Conservation (phyloP, 768 basidiomycete genomes). For the Russula virescens region DNA sequence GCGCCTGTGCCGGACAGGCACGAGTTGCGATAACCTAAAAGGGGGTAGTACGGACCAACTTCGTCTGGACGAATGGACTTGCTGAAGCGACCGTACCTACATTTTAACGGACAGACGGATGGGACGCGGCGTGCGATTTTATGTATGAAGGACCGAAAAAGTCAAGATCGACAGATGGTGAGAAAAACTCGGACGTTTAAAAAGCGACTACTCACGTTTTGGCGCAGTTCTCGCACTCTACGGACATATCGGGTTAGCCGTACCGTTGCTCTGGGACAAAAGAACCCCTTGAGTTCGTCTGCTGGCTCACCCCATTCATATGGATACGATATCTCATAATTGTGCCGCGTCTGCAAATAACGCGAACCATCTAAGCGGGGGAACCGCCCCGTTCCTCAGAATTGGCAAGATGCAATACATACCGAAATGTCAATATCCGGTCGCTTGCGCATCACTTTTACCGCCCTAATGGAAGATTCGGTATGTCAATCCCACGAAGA, state of each 20-base stretch:
- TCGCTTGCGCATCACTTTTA: slow-evolving; percentile 58
- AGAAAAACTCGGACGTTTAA: background rate
- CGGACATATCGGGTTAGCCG: slow-evolving; percentile 17
- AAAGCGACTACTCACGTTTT: slow-evolving; percentile 44
- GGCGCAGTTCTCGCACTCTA: slow-evolving; percentile 59
- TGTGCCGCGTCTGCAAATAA: slow-evolving; percentile 47
- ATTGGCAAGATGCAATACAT: background rate
- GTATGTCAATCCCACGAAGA: background rate
- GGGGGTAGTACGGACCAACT: slow-evolving; percentile 42
- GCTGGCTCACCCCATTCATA: slow-evolving; percentile 72
- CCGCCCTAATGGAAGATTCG: slow-evolving; percentile 45
- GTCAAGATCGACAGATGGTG: background rate
- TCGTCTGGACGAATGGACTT: slow-evolving; percentile 65
- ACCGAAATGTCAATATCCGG: slow-evolving; percentile 72
- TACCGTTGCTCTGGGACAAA: background rate
- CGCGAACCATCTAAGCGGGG: background rate
- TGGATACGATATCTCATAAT: slow-evolving; percentile 70
- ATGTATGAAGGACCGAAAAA: too few species aligned
- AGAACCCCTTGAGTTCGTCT: background rate
- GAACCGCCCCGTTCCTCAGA: slow-evolving; percentile 17
- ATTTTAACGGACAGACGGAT: too few species aligned
- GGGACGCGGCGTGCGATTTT: too few species aligned
- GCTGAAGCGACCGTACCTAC: slow-evolving; percentile 67
- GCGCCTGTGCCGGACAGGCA: background rate
- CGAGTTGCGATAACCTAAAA: background rate